These are phyloP conservation scores for Aspergillus fijiensis DNA, from an alignment of 2,329 filamentous ascomycete genomes.

Conservation along the genomic window DNA sequence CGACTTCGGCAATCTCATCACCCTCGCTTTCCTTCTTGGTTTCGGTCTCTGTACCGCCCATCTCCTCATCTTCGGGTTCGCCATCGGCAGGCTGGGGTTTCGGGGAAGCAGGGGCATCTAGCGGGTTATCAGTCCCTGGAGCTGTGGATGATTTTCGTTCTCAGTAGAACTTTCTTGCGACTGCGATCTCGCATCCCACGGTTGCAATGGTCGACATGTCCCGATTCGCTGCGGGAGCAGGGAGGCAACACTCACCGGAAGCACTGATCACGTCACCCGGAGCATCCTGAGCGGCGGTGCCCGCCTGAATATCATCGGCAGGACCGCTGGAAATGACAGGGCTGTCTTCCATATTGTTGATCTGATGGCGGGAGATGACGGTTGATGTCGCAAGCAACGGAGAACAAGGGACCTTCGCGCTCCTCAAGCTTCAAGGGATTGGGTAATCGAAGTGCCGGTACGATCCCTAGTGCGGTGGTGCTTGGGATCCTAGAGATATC, in stretches of 20 bases:
- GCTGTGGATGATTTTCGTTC: conserved; percentile 29
- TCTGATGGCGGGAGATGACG: conserved; percentile 27
- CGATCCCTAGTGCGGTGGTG: conserved; percentile 6
- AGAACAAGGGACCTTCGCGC: conserved; percentile 32
- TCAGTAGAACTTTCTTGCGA: conserved; percentile 33
- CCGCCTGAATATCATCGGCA: conserved; percentile 30
- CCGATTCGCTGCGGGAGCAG: conserved; percentile 12
- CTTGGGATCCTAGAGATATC: conserved; percentile 4
- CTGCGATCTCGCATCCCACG: conserved; percentile 29
- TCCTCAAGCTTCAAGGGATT: conserved; percentile 24
- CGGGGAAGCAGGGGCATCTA: conserved; percentile 67
- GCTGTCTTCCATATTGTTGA: conserved; percentile 39
- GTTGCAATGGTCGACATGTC: conserved; percentile 22
- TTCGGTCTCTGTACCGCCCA: conserved; percentile 63
- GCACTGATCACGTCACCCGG: conserved; percentile 30
- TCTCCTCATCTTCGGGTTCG: conserved; percentile 71
- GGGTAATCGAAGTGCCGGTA: conserved; percentile 13
- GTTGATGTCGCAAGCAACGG: conserved; percentile 31
- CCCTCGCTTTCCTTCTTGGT: conserved; percentile 47
- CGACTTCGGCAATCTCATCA: conserved; percentile 48
- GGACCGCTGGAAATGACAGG: conserved; percentile 26
- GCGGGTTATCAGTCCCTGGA: conserved; percentile 60
- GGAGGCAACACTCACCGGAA: conserved; percentile 32
- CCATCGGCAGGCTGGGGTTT: conserved; percentile 60
- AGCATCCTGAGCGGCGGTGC: conserved; percentile 29